Conservation (phyloP, 1,284 basidiomycete genomes). For the Omphalotus olearius region DNA sequence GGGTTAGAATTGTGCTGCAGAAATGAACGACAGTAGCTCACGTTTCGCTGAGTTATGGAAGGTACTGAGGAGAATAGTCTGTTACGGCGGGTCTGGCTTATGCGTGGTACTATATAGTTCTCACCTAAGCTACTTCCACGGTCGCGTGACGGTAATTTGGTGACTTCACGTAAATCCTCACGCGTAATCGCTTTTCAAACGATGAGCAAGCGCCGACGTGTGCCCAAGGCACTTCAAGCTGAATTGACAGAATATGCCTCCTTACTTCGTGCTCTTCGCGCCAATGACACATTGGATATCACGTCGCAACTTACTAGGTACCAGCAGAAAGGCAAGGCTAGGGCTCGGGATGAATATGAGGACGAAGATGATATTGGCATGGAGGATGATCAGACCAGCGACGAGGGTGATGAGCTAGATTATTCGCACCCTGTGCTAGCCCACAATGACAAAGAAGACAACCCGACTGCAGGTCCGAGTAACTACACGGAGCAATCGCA, state of each 20-base stretch:
- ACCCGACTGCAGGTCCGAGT: not conserved
- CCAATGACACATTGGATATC: constrained; percentile 50
- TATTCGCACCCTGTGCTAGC: constrained; percentile 10
- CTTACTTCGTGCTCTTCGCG: constrained; percentile 53
- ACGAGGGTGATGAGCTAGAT: constrained; percentile 13
- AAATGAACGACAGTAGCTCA: not conserved
- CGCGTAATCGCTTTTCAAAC: not conserved
- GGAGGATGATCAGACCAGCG: not conserved
- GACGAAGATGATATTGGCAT: not conserved
- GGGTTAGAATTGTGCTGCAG: not conserved
- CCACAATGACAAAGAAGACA: not conserved
- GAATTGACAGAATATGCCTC: constrained; percentile 63
- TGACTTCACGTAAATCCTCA: not conserved
- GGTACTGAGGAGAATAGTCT: not conserved
- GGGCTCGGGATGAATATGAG: constrained; percentile 12
- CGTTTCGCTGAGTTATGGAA: not conserved
- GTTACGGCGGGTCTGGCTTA: no score
- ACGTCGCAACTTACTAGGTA: constrained; percentile 37
- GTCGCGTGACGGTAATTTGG: no score
- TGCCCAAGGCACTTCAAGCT: constrained; percentile 47
- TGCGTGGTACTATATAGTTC: no score
- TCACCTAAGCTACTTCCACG: no score
- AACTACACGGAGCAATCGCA: not conserved
- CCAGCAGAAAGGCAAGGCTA: constrained; percentile 11
- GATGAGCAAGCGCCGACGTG: constrained; percentile 31